These are phyloP conservation scores for Spatholobus suberectus DNA, from an alignment of 306 rosid species.

Conservation along the genomic window DNA sequence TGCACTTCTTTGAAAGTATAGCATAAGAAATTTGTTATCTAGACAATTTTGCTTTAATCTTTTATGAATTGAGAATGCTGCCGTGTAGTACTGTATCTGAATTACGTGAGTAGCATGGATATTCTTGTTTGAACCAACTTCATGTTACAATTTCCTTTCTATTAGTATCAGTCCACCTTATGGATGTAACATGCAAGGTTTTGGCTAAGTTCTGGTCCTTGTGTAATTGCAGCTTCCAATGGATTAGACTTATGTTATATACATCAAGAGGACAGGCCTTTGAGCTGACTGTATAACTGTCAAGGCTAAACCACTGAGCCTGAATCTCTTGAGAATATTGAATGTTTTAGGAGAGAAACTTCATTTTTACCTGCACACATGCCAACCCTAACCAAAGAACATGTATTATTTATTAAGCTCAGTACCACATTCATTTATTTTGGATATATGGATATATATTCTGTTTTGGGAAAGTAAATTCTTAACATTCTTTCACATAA, in stretches of 20 bases:
- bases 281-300: neutral
- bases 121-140: slow-evolving; percentile 4
- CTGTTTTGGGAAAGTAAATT: slow-evolving; percentile 16
- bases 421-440: neutral
- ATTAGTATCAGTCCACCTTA: neutral
- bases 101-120: neutral
- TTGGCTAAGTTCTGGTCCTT: slow-evolving; percentile 22
- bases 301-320: neutral
- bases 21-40: neutral
- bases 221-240: neutral
- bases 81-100: neutral
- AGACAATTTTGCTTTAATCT: neutral
- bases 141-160: neutral
- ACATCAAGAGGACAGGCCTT: neutral
- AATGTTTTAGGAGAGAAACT: neutral
- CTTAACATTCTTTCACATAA: slow-evolving; percentile 7
- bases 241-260: neutral
- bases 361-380: neutral
- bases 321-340: neutral
- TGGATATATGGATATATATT: neutral
- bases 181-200: neutral
- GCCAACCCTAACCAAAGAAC: neutral
- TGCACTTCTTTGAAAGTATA: slow-evolving; percentile 31
- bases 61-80: slow-evolving; percentile 8
- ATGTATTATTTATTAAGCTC: neutral